Percentiles rank a stretch among this genome's conserved stretches.
Evolutionary conservation across 441 rosid genomes (phyloP).

Genomic region (Gossypium davidsonii): DNA sequence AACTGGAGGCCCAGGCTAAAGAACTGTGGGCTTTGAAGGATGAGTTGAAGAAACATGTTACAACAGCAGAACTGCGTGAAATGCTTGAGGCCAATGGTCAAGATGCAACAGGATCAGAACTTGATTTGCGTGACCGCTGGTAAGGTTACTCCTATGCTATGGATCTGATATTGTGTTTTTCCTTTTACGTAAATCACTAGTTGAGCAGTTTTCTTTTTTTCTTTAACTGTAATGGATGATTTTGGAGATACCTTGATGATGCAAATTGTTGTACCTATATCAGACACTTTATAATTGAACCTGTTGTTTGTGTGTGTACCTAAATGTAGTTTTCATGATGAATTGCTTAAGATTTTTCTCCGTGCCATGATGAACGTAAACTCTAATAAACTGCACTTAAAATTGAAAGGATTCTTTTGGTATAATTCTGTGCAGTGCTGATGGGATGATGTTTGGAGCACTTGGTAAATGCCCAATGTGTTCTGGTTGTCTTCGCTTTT

Average conservation of each 20-base stretch:
- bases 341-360: background rate
- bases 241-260: background rate
- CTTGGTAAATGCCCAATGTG: constrained; percentile 71
- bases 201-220: background rate
- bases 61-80: constrained; percentile 66
- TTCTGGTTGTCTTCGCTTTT: constrained; percentile 61
- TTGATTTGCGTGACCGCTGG: constrained; percentile 84
- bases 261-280: background rate
- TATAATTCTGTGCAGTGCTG: constrained; percentile 53
- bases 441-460: constrained; percentile 95
- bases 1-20: constrained; percentile 71
- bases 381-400: background rate
- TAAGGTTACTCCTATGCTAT: constrained; percentile 24
- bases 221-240: background rate
- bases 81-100: constrained; percentile 77
- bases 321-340: background rate
- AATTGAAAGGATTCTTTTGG: constrained; percentile 13
- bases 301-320: background rate
- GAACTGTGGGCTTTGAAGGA: constrained; percentile 88
- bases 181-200: background rate
- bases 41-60: constrained; percentile 69
- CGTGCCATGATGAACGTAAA: constrained; percentile 7
- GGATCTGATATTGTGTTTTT: background rate
- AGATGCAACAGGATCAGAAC: constrained; percentile 79
- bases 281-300: background rate